These are phyloP conservation scores for Theileria equi DNA, from an alignment of 169 alveolate genomes.

Conservation along the genomic window DNA sequence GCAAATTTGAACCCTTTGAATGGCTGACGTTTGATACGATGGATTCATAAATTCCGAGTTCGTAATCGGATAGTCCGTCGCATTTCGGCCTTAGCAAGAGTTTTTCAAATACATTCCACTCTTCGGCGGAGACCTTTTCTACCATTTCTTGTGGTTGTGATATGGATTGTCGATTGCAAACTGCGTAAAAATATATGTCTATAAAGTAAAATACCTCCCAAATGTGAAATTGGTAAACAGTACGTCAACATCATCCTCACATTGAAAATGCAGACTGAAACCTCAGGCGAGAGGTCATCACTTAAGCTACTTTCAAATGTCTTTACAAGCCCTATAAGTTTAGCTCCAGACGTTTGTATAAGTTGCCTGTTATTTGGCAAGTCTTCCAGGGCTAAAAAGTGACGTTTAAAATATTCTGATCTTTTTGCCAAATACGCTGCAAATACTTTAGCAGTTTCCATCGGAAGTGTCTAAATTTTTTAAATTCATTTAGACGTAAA, in stretches of 20 bases:
- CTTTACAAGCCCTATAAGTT: conserved; percentile 48
- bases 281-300: not conserved
- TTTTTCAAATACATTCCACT: conserved; percentile 36
- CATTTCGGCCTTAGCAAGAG: conserved; percentile 2
- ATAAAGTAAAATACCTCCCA: conserved; percentile 29
- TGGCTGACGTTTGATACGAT: not conserved
- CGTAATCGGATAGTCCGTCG: conserved; percentile 43
- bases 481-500: not conserved
- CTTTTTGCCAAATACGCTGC: conserved; percentile 14
- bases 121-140: conserved; percentile 18
- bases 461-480: conserved; percentile 18
- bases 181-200: not conserved
- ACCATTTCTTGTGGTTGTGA: conserved; percentile 3
- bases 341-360: conserved; percentile 61
- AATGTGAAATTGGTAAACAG: conserved; percentile 57
- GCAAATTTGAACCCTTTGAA: not conserved
- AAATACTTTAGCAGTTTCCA: conserved; percentile 23
- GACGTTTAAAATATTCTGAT: not conserved
- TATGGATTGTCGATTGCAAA: conserved; percentile 58
- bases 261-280: conserved; percentile 22
- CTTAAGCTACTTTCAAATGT: conserved; percentile 21
- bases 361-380: not conserved
- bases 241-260: conserved; percentile 27
- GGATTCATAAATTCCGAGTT: conserved; percentile 47
- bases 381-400: conserved; percentile 9